A percentile compares a stretch with the other conserved stretches of the same genome.
These are phyloP conservation scores for Talaromyces nanjingensis DNA, from an alignment of 495 filamentous ascomycete species.

Conservation along the genomic window DNA sequence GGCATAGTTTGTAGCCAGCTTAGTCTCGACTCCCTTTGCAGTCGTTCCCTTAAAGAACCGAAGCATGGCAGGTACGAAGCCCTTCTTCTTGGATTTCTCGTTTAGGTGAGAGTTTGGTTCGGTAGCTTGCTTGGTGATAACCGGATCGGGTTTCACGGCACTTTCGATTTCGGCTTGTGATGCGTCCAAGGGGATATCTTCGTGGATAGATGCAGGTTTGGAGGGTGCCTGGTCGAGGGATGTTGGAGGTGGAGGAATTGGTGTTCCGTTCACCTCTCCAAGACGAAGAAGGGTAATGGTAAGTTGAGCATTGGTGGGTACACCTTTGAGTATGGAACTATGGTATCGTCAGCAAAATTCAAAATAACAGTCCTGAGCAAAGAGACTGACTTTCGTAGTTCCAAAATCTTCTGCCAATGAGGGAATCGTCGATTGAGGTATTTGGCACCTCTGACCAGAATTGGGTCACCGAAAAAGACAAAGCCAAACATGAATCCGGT, in stretches of 20 bases:
- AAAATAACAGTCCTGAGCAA: slow-evolving; percentile 4
- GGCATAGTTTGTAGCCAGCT: slow-evolving; percentile 61
- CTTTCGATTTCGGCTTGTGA: slow-evolving; percentile 45
- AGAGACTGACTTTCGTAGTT: slow-evolving; percentile 53
- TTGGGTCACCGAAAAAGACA: slow-evolving; percentile 74
- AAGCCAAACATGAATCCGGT: slow-evolving; percentile 60
- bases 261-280: slow-evolving; percentile 75
- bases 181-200: slow-evolving; percentile 38
- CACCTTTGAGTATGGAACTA: slow-evolving; percentile 71
- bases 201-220: slow-evolving; percentile 23
- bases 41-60: slow-evolving; percentile 64
- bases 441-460: slow-evolving; percentile 50
- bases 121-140: slow-evolving; percentile 9
- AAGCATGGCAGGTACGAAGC: slow-evolving; percentile 49
- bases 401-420: slow-evolving; percentile 67
- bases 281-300: slow-evolving; percentile 80
- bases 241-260: slow-evolving; percentile 70
- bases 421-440: slow-evolving; percentile 63
- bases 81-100: slow-evolving; percentile 24
- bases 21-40: slow-evolving; percentile 58
- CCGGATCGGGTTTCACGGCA: slow-evolving; percentile 23
- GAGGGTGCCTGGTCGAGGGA: slow-evolving; percentile 36
- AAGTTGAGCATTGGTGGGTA: slow-evolving; percentile 83
- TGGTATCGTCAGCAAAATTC: slow-evolving; percentile 3
- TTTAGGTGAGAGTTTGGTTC: slow-evolving; percentile 16